Conservation (phyloP, 306 rosid species). For the Chamaecrista fasciculata region DNA sequence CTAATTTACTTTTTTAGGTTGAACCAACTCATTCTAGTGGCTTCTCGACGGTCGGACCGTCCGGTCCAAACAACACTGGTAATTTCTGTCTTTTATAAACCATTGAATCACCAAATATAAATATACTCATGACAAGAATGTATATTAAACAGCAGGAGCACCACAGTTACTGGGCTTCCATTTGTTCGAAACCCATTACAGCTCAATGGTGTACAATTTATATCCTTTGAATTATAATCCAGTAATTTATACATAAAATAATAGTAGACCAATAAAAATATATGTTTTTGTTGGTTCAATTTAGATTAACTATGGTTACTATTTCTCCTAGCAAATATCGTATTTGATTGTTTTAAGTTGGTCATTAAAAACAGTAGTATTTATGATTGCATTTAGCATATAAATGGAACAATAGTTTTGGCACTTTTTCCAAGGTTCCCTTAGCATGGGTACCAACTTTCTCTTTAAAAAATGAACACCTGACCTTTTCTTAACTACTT, state of each 20-base stretch:
- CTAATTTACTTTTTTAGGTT: too few species aligned
- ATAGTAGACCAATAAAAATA: neutral
- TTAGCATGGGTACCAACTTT: constrained; percentile 1
- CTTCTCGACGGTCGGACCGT: too few species aligned
- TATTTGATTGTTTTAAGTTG: neutral
- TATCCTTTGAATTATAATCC: neutral
- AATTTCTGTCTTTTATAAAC: constrained; percentile 4
- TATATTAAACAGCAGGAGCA: neutral
- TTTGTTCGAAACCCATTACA: neutral
- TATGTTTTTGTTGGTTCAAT: neutral
- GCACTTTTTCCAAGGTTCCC: constrained; percentile 20
- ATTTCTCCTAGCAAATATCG: neutral
- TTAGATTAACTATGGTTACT: neutral
- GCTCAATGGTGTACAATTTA: neutral
- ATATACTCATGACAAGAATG: neutral
- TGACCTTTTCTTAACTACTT: constrained; percentile 9
- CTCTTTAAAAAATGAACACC: neutral
- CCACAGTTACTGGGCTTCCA: neutral
- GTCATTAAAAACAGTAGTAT: neutral
- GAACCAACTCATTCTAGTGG: too few species aligned
- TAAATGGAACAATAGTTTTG: neutral
- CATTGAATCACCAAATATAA: neutral
- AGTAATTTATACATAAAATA: neutral
- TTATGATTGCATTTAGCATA: constrained; percentile 3
- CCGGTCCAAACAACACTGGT: too few species aligned